These are phyloP conservation scores for Mortierella sp. DNA, from an alignment of 371 early-diverging fungal species.

Conservation along the genomic window DNA sequence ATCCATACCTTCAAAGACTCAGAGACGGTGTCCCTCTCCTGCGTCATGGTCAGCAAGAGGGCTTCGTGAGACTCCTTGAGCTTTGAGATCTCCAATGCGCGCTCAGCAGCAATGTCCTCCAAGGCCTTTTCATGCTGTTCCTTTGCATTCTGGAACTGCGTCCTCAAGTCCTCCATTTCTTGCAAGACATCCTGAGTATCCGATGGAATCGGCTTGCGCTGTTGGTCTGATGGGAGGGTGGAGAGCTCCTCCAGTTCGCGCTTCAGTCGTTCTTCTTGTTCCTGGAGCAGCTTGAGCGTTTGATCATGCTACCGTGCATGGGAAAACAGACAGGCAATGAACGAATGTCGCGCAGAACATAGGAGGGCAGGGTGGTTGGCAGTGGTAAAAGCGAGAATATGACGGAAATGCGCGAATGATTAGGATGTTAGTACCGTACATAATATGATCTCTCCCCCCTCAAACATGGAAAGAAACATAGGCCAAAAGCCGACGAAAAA, in stretches of 20 bases:
- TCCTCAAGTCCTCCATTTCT: conserved; percentile 51
- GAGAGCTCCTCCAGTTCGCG: conserved; percentile 44
- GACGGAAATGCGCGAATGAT: not conserved
- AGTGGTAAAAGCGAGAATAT: not conserved
- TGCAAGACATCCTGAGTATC: conserved; percentile 47
- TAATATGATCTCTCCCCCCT: not conserved
- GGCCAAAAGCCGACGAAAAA: not conserved
- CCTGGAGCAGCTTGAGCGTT: conserved; percentile 52
- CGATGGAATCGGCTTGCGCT: conserved; percentile 47
- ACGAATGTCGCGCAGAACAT: not conserved
- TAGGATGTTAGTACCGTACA: not conserved
- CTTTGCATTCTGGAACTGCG: conserved; percentile 37
- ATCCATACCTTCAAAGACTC: conserved; percentile 34
- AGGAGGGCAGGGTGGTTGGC: not conserved
- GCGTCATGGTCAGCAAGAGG: conserved; percentile 31
- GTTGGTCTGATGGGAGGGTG: conserved; percentile 22
- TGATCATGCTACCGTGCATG: conserved; percentile 38
- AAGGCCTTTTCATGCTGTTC: conserved; percentile 33
- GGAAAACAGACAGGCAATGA: conserved; percentile 1
- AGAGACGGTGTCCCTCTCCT: conserved; percentile 34
- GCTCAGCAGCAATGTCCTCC: conserved; percentile 32
- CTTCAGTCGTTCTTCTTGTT: conserved; percentile 56
- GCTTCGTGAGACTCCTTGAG: conserved; percentile 42
- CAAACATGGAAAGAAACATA: conserved; percentile 7
- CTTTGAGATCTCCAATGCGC: conserved; percentile 20